Base-by-base conservation (phyloP, 306 rosid genomes). In the Quercus cerris region DNA sequence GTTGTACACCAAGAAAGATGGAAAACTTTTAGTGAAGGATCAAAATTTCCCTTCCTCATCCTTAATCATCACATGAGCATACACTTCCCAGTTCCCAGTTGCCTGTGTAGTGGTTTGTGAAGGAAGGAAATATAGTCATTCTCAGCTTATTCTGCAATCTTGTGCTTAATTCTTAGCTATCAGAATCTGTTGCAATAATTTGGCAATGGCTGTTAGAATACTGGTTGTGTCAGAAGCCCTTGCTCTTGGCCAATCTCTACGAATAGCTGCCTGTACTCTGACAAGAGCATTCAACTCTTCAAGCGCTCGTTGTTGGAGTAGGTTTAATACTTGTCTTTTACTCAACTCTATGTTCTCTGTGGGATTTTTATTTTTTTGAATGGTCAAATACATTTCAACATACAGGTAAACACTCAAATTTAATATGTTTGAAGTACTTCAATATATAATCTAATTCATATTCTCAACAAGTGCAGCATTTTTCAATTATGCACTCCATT, bases 281-380 rank as follows among this genome's bases (percentile, higher is more conserved):
- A 87, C 99, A 28, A 79, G 87, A 73, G 93, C 93, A 44, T 93
- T 95, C 79, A 95, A 91, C 84, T 90, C 97, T 75, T 95, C 99
- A 14, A 95, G 96, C 44, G 97, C 97, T 85, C 93, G 97, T 61
- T 93, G 97, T 90, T 95, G 99, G 99, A 93, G 99, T 87, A 95
- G 98, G 98, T 25, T 77, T 68, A 2, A 10, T n/a, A 28, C 81
- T 58, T 70, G 73, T 75, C 25, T 59, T 61, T 75, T 74, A 66
- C 59, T 61, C 33, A 20, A 52, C 78, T 82, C 57, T 46, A 75
- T 41, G 14, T 17, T 10, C 33, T 59, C 56, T 30, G 0, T 30
- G 33, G 33, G 5, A 4, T 30, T 30, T 30, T 30, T 30, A 0
- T 30, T 30, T 30, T 30, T 30, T 30, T 30, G 33, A 30, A 30